Conservation (phyloP, 2,329 filamentous ascomycete genomes). For the Blumeria graminis region DNA sequence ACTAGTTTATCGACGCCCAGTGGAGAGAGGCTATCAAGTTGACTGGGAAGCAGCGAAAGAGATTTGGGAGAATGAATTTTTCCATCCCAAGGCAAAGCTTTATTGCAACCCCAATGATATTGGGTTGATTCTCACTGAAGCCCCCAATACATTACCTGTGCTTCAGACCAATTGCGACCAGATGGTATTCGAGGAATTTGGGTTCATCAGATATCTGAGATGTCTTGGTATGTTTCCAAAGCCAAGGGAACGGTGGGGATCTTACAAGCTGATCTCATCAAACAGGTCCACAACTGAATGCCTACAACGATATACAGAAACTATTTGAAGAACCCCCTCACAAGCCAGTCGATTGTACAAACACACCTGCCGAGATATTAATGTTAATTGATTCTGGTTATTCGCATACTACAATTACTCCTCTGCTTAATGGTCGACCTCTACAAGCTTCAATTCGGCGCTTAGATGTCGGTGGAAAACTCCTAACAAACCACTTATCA, state of each 20-base stretch:
- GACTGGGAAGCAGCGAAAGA: constrained; percentile 94
- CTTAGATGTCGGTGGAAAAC: constrained; percentile 77
- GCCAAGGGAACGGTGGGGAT: not conserved
- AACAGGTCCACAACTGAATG: constrained; percentile 48
- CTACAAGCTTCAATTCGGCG: constrained; percentile 62
- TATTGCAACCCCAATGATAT: constrained; percentile 57
- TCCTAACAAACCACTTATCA: constrained; percentile 80
- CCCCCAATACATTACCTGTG: constrained; percentile 56
- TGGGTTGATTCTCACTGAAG: constrained; percentile 66
- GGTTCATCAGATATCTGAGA: constrained; percentile 67
- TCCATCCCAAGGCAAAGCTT: constrained; percentile 40
- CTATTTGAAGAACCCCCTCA: constrained; percentile 33
- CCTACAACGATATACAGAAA: constrained; percentile 57
- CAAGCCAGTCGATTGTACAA: constrained; percentile 17
- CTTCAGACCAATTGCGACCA: constrained; percentile 84
- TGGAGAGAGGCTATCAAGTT: constrained; percentile 85
- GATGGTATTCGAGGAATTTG: constrained; percentile 93
- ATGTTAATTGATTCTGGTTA: constrained; percentile 81
- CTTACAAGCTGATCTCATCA: not conserved
- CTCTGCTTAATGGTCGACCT: constrained; percentile 56
- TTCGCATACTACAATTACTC: constrained; percentile 77
- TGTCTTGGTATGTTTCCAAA: constrained; percentile 30
- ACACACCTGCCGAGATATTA: constrained; percentile 50
- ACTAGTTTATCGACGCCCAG: constrained; percentile 61
- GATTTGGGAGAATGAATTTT: constrained; percentile 81